Evolutionary conservation across 208 protist genomes (phyloP).

Genomic region (Leishmania martiniquensis): DNA sequence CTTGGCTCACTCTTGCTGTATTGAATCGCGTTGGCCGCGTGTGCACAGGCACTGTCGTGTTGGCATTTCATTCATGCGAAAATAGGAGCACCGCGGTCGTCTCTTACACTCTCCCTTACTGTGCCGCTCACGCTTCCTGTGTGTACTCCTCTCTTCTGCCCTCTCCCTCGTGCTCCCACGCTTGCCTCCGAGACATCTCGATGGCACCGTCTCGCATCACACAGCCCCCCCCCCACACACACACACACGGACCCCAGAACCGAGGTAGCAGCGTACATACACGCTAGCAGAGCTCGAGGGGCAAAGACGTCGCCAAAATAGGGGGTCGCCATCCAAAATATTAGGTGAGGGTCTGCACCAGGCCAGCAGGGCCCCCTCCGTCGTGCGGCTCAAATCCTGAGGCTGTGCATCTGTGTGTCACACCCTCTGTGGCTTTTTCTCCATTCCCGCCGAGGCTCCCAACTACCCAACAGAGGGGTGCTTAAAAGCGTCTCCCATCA

Average conservation of each 20-base stretch:
- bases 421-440: background rate
- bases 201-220: background rate
- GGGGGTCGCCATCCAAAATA: background rate
- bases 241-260: background rate
- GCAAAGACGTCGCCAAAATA: background rate
- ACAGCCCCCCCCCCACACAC: too few relatives aligned
- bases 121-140: too few relatives aligned
- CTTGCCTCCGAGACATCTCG: too few relatives aligned
- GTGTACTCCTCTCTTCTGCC: background rate
- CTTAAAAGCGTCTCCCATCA: too few relatives aligned
- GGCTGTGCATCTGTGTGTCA: background rate
- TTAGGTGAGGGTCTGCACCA: background rate
- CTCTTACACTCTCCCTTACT: too few relatives aligned
- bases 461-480: too few relatives aligned
- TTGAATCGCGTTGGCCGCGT: background rate
- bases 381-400: background rate
- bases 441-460: too few relatives aligned
- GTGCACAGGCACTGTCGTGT: background rate
- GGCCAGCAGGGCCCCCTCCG: background rate
- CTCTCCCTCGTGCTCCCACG: too few relatives aligned
- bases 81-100: too few relatives aligned
- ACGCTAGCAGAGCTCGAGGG: background rate
- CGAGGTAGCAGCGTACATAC: background rate
- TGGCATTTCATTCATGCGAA: too few relatives aligned
- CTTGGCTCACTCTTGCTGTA: background rate